phyloP scores from a whole-genome alignment of 169 alveolate genomes.

The Miamiensis avidus region DNA sequence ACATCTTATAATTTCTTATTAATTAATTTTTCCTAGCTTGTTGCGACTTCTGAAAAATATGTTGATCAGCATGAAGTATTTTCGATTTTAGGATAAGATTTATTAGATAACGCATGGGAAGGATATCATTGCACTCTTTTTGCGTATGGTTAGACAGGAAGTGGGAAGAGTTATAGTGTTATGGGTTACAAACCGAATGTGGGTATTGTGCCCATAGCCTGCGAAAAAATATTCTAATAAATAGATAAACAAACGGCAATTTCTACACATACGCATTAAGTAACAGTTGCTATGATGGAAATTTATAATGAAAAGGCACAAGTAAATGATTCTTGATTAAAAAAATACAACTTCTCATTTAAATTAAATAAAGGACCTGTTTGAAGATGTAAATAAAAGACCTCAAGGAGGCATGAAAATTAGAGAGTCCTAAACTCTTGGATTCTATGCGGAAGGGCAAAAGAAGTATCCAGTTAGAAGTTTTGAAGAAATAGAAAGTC shows the following conservation, averaged over 20 bases:
- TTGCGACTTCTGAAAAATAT: slow-evolving; percentile 58
- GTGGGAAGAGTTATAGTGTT: slow-evolving; percentile 94
- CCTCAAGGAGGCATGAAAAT: slow-evolving; percentile 87
- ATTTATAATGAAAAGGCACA: slow-evolving; percentile 93
- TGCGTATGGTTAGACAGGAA: slow-evolving; percentile 91
- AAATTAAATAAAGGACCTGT: too few species aligned
- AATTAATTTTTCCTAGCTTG: slow-evolving; percentile 17
- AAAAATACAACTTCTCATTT: too few species aligned
- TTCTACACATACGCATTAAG: slow-evolving; percentile 39
- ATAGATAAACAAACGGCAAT: slow-evolving; percentile 49
- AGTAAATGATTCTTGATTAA: too few species aligned
- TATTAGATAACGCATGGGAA: slow-evolving; percentile 92
- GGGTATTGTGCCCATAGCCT: slow-evolving; percentile 93
- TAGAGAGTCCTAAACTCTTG: slow-evolving; percentile 84
- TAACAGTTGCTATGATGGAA: slow-evolving; percentile 86
- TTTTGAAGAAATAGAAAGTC: slow-evolving; percentile 74
- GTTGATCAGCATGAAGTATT: slow-evolving; percentile 86
- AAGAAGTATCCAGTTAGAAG: slow-evolving; percentile 83
- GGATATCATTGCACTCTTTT: slow-evolving; percentile 94
- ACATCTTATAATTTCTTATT: background rate
- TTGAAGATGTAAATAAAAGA: slow-evolving; percentile 76
- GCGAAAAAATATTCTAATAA: slow-evolving; percentile 89
- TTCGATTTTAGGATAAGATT: slow-evolving; percentile 84
- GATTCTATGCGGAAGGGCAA: slow-evolving; percentile 86
- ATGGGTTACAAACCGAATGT: slow-evolving; percentile 95